Percentiles rank a stretch among this genome's conserved stretches.
Conservation (phyloP, 495 filamentous ascomycete genomes). For the Xylaria castorea region DNA sequence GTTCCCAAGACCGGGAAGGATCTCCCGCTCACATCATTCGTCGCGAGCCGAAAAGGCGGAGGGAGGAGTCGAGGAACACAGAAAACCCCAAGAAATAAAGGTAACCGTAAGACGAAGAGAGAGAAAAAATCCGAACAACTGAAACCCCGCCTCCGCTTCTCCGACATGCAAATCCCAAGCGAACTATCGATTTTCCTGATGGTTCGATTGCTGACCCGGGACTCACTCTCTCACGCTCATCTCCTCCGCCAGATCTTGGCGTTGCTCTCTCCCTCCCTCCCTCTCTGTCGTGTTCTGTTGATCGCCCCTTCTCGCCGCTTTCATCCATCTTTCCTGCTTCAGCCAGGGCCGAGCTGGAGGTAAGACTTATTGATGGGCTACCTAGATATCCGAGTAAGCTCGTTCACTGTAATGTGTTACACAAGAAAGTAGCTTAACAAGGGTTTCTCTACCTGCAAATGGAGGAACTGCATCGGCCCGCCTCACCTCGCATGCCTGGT, state of each 20-base stretch:
- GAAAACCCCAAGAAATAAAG: not conserved
- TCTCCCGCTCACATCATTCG: conserved; percentile 1
- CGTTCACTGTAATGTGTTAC: conserved; percentile 3
- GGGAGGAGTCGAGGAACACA: not conserved
- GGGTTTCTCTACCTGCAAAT: not conserved
- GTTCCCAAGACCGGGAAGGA: not conserved
- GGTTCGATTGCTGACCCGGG: conserved; percentile 23
- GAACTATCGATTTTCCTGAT: conserved; percentile 12
- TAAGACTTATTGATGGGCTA: not conserved
- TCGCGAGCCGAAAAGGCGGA: conserved; percentile 19
- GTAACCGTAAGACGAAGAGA: not conserved
- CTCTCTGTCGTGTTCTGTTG: not conserved
- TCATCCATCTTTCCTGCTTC: not conserved
- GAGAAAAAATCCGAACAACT: conserved; percentile 3
- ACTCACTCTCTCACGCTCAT: not conserved
- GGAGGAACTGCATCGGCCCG: conserved; percentile 19
- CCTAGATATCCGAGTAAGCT: conserved; percentile 2
- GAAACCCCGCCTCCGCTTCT: not conserved
- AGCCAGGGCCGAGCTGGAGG: not conserved
- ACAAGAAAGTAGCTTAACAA: not conserved
- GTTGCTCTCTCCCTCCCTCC: not conserved
- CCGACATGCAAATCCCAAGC: not conserved
- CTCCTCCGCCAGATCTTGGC: conserved; percentile 17
- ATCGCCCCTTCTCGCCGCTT: not conserved
- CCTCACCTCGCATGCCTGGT: conserved; percentile 8